Evolutionary conservation across 768 basidiomycete species (phyloP), one percentile per base, ranked within the genome.

Genomic region (Cystofilobasidium macerans): DNA sequence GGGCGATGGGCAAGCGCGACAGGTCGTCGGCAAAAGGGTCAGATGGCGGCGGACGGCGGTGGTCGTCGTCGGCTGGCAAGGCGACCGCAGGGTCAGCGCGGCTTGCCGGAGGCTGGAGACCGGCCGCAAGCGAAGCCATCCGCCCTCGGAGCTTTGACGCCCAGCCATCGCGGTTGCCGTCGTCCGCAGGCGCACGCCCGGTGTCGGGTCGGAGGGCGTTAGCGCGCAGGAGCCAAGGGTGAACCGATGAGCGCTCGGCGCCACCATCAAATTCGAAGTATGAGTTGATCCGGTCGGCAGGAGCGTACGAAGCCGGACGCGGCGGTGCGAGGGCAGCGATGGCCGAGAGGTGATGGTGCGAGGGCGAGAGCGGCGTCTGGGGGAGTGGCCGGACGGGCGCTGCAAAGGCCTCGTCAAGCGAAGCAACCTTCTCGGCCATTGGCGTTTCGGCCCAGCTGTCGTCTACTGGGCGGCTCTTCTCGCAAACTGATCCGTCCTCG

Each of bases 201-300:
- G 51, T 5, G 2, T 28, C 30, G 18, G 45, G 30, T 7, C 14
- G 51, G 28, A 54, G 51, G 28, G 51, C 13, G 14, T n/a, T 60
- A 2, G 58, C 3, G 6, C 58, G 35, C 26, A 45, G 30, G 26
- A 30, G 38, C 35, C 33, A 60, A 1, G 58, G 38, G 43, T 60
- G 26, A 24, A 40, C 24, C 22, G 58, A 60, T 12, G 24, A 6
- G 16, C 14, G 18, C 9, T 40, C 24, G 11, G 13, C 28, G 24
- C 58, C 58, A 1, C 38, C 38, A 18, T 60, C 58, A 7, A 60
- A 45, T 16, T 60, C 58, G 24, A 60, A 60, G 40, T 60, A 45
- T 24, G 58, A 60, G 38, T 60, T 38, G 5, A 9, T 12, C 2
- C 58, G 33, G 36, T 40, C 38, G 33, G 35, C 24, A 4, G 58